Evolutionary conservation across 2,329 filamentous ascomycete species (phyloP), one percentile per base, ranked within the genome.

Genomic region (Fusarium aywerte): DNA sequence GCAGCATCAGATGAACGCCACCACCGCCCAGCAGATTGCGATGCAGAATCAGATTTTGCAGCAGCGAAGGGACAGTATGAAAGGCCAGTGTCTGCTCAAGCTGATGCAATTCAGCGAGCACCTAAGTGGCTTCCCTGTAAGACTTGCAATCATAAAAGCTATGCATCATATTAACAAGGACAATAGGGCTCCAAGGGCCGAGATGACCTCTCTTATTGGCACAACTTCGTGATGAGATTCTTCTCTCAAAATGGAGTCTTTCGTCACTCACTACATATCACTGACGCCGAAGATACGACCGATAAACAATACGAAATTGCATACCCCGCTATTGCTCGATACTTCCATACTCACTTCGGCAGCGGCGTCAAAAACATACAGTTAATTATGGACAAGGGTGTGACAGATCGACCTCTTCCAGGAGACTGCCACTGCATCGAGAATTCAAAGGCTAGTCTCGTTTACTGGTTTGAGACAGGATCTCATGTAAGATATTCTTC

Each of bases 261-360:
- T 74, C 88, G 93, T 39, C 88, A 95, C 71, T 86, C 89, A 5
- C 82, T 96, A 16, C 85, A 85, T 66, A 80, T 85, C 42, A 81
- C 78, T 39, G 83, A 86, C 20, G 83, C 85, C 58, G 87, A 89
- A 42, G 84, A 88, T 43, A 80, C 80, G 33, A 83, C 82, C 18
- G 86, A 90, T 55, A 97, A 96, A 80, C 88, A 91, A 73, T 97
- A 94, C 73, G 94, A 97, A 76, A 93, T 98, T 47, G 87, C 90
- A 4, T 92, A 88, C 59, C 87, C 93, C 5, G 92, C 92, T 1
- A 83, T 99, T 43, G 88, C 95, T 32, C 89, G 95, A 73, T 98
- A 96, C 78, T 97, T 97, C 76, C 89, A 91, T 72, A 94, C 92
- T 0, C 91, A 97, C 73, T 97, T 96, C 76, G 90, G 90, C 58